Percentiles rank a stretch among this genome's conserved stretches.
phyloP scores from a whole-genome alignment of 345 rosid species.

The Zanthoxylum bungeanum region DNA sequence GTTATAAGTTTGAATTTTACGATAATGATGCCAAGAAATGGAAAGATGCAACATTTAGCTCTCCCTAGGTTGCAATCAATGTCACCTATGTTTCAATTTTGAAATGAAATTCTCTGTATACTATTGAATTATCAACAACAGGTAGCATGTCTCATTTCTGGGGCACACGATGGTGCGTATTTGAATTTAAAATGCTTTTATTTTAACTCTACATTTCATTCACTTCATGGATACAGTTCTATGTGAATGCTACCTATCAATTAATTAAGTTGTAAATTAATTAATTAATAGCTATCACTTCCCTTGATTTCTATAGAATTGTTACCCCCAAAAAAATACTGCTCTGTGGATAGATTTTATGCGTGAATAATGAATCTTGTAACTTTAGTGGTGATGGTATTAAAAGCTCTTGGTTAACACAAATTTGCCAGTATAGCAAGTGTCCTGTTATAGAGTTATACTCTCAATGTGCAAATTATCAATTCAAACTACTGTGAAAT shows the following conservation, averaged over 20 bases:
- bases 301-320: background rate
- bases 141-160: constrained; percentile 20
- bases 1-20: too few species aligned
- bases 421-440: too few species aligned
- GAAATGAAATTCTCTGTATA: background rate
- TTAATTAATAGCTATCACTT: background rate
- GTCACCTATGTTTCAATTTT: background rate
- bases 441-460: background rate
- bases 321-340: background rate
- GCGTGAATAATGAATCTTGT: background rate
- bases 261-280: background rate
- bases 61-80: background rate
- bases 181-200: background rate
- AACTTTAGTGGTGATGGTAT: too few species aligned
- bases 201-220: background rate
- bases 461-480: background rate
- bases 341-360: background rate
- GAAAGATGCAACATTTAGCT: background rate
- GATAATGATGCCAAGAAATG: background rate
- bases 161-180: constrained; percentile 1
- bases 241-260: background rate
- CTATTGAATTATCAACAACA: background rate
- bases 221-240: background rate
- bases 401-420: background rate
- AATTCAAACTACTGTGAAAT: background rate